Evolutionary conservation across 257 asterid genomes (phyloP), one percentile per base, ranked within the genome.

Genomic region (Solanum pennellii): DNA sequence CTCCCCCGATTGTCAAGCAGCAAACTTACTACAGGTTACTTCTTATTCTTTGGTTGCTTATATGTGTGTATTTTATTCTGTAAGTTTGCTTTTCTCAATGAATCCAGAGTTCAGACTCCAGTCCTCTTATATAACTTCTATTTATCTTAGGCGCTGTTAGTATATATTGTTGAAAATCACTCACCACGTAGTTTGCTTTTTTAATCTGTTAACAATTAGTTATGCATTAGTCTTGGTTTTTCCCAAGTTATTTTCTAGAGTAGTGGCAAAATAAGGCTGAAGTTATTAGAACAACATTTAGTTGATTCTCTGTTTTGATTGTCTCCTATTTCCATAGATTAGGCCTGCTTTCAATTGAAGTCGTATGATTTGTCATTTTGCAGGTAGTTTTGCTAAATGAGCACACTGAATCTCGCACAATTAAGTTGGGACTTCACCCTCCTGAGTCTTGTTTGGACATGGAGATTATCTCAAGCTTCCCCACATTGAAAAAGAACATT

Each of bases 321-420:
- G 3, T 31, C 44, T 82, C 20, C 44, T 49, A 49, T 82, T 16
- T 47, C 49, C 85, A 29, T 82, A 13, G 21, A 82, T 25, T 27
- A 49, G 65, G 85, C 45, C 85, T 49, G 85, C 69, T 11, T 82
- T 82, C 85, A 18, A 21, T 82, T 37, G 39, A 29, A 82, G 29
- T 80, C 68, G 31, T 60, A 37, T 59, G 87, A 45, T 44, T 59
- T 20, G 49, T 89, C 31, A 89, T 89, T 87, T 92, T 86, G 84
- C 98, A 96, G 99, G 99, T 95, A 11, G 96, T 95, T 91, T 89
- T 95, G 83, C 88, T 95, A 87, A 97, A 93, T 83, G 99, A 95
- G 82, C 89, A 91, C 68, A 93, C 95, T 23, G 99, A 95, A 90
- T 87, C 96, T 85, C 98, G 98, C 80, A 94, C 96, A n/a, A 88